Base-by-base conservation (phyloP, 2,329 filamentous ascomycete species). In the Pseudogymnoascus sp. region DNA sequence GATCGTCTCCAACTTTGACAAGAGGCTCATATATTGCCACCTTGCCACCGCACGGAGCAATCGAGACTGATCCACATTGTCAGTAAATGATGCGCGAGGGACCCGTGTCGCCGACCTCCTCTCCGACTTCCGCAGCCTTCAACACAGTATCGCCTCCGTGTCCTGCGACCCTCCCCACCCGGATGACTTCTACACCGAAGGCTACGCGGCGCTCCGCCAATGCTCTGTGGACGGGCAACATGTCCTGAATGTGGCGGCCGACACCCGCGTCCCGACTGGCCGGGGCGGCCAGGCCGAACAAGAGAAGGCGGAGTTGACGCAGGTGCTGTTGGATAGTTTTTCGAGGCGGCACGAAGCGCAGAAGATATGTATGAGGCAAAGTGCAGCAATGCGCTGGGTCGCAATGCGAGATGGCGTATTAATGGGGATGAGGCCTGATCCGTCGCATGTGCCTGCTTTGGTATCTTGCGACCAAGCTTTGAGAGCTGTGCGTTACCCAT, bases 161-260 rank as follows among this genome's bases (percentile, higher is more conserved):
- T 81, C 82, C 11, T 77, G 77, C 60, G 77, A 83, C n/a, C 82
- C 84, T 6, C 68, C 73, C 3, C 73, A 83, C 71, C 73, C 75
- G 62, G 78, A 82, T 60, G 84, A 87, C 68, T 84, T 85, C 68
- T 81, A 83, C 72, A 84, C 83, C 11, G 82, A 85, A 64, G 84
- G 84, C 20, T 87, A 83, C 82, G 77, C 80, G 4, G 79, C 79
- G 14, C 74, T 87, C 59, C 80, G 84, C 41, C 84, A 87, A 72
- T 86, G 83, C 73, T 76, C 78, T 58, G 69, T 84, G 41, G 84
- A 87, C 67, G 84, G 84, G 6, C 83, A 85, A 68, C 78, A 85
- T 72, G 86, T 87, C 65, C 77, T 87, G 64, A 83, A 86, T 68
- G 83, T 81, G 67, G 83, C 82, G 20, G 83, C 83, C 39, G 84